Percentiles rank a stretch among this genome's conserved stretches.
Conservation (phyloP, 192 early-diverging fungal species). For the Entomortierella chlamydospora region DNA sequence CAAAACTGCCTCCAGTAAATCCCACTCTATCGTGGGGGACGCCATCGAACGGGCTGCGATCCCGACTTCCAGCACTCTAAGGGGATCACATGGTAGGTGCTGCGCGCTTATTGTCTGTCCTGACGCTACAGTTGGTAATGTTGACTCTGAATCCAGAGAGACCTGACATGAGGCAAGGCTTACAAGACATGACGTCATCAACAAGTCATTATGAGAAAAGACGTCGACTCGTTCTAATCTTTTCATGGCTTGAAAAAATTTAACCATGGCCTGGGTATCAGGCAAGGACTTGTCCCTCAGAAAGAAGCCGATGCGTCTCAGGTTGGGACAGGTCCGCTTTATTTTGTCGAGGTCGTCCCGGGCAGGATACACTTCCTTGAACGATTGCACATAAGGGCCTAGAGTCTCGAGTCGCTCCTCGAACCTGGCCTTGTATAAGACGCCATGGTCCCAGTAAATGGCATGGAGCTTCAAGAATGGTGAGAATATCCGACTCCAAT, state of each 20-base stretch:
- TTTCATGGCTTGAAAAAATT: slow-evolving; percentile 13
- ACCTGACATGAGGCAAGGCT: slow-evolving; percentile 3
- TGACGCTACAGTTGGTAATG: no score
- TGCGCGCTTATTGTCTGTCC: not conserved
- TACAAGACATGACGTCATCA: slow-evolving; percentile 5
- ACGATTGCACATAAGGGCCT: slow-evolving; percentile 16
- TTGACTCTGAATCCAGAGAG: not conserved
- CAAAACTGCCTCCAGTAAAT: slow-evolving; percentile 6
- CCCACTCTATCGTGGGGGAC: slow-evolving; percentile 12
- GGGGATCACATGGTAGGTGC: not conserved
- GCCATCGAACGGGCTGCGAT: not conserved
- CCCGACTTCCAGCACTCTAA: slow-evolving; percentile 12
- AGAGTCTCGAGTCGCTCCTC: slow-evolving; percentile 26
- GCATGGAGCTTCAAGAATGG: slow-evolving; percentile 24
- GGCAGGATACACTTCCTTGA: slow-evolving; percentile 20
- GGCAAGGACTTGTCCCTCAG: not conserved
- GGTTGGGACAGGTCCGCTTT: slow-evolving; percentile 13
- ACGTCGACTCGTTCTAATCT: slow-evolving; percentile 13
- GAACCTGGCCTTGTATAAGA: slow-evolving; percentile 1
- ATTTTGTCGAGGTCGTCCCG: slow-evolving; percentile 9
- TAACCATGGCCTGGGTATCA: slow-evolving; percentile 1
- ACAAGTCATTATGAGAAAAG: slow-evolving; percentile 4
- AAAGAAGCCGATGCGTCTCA: slow-evolving; percentile 13
- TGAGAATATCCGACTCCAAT: slow-evolving; percentile 28
- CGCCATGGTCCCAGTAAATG: slow-evolving; percentile 12